phyloP scores from a whole-genome alignment of 1,284 basidiomycete species.

The Rhizoctonia solani region DNA sequence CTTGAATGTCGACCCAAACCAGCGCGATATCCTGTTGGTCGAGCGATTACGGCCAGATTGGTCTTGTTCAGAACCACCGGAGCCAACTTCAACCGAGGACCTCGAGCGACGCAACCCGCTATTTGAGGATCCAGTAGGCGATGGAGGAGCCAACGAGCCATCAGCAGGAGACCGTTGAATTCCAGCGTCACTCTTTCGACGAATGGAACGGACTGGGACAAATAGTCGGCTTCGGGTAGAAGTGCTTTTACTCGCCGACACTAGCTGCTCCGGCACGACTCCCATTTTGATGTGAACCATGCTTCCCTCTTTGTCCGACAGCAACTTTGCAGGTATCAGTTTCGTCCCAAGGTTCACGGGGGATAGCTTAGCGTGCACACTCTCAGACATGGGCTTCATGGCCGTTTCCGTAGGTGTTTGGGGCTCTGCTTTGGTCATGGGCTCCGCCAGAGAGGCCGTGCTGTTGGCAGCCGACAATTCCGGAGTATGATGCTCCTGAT shows the following conservation, averaged over 20 bases:
- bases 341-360: not conserved
- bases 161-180: not conserved
- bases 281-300: too few species aligned
- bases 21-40: conserved; percentile 10
- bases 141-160: not conserved
- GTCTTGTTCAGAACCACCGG: not conserved
- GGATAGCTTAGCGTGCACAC: not conserved
- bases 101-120: conserved; percentile 7
- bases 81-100: conserved; percentile 8
- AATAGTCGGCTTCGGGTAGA: too few species aligned
- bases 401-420: not conserved
- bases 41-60: not conserved
- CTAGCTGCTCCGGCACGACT: too few species aligned
- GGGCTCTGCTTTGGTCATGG: not conserved
- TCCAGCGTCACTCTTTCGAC: not conserved
- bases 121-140: not conserved
- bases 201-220: too few species aligned
- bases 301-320: too few species aligned
- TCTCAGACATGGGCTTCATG: not conserved
- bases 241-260: too few species aligned
- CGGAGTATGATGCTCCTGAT: not conserved
- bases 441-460: not conserved
- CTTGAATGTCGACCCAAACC: conserved; percentile 26
- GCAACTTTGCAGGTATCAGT: not conserved
- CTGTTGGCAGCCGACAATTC: not conserved